phyloP scores from a whole-genome alignment of 1,284 basidiomycete species.

The Clitocybe nebularis region DNA sequence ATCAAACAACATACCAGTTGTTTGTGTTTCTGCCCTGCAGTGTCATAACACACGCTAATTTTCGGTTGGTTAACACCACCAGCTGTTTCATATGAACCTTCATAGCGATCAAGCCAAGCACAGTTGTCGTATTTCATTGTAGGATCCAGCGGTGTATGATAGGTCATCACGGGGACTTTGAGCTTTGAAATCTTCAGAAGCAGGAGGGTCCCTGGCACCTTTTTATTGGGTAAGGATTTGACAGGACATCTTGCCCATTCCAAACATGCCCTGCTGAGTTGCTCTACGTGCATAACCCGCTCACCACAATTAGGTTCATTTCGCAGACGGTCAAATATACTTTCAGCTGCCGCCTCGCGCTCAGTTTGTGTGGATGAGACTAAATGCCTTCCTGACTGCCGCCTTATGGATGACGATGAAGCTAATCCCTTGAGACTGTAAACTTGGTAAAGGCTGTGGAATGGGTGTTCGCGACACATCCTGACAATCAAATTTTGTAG shows the following conservation, averaged over 20 bases:
- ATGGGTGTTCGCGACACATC: slow-evolving; percentile 90
- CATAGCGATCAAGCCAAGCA: slow-evolving; percentile 65
- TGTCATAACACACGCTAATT: slow-evolving; percentile 69
- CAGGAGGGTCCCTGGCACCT: slow-evolving; percentile 38
- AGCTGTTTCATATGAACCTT: slow-evolving; percentile 57
- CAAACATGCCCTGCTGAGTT: slow-evolving; percentile 70
- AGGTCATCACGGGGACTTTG: slow-evolving; percentile 81
- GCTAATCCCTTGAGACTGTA: slow-evolving; percentile 58
- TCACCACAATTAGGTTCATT: slow-evolving; percentile 32
- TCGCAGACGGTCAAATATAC: slow-evolving; percentile 64
- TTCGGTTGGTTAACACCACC: slow-evolving; percentile 88
- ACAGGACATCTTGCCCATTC: slow-evolving; percentile 76
- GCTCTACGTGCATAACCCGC: slow-evolving; percentile 59
- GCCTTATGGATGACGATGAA: slow-evolving; percentile 18
- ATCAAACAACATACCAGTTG: slow-evolving; percentile 65
- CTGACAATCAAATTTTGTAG: slow-evolving; percentile 67
- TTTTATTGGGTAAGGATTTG: slow-evolving; percentile 23
- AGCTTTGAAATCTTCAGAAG: slow-evolving; percentile 52
- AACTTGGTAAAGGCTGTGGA: slow-evolving; percentile 90
- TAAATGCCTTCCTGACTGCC: slow-evolving; percentile 40
- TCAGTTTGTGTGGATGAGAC: slow-evolving; percentile 42
- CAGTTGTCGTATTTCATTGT: slow-evolving; percentile 66
- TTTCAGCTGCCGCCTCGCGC: slow-evolving; percentile 64
- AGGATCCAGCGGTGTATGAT: slow-evolving; percentile 67
- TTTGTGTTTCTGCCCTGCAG: slow-evolving; percentile 66